Percentiles rank a stretch among this genome's conserved stretches.
phyloP scores from a whole-genome alignment of 148 eudicot genomes.

The Amaranthus hypochondriacus region DNA sequence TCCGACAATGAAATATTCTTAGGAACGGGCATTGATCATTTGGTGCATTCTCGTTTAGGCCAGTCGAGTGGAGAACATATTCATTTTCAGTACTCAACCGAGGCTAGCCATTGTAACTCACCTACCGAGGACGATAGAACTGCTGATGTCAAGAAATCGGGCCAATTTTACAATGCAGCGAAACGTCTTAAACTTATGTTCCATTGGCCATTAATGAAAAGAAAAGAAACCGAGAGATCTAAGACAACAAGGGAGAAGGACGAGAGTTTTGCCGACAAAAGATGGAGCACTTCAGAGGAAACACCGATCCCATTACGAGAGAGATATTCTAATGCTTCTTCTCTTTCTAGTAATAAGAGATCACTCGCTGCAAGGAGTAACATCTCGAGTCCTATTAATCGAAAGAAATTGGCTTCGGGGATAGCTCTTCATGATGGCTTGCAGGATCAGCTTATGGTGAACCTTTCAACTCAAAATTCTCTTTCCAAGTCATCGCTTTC shows the following conservation, averaged over 20 bases:
- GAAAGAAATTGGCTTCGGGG: constrained; percentile 75
- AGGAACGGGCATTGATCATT: constrained; percentile 47
- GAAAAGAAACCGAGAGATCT: constrained; percentile 25
- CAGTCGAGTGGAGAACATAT: constrained; percentile 19
- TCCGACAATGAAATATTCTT: constrained; percentile 64
- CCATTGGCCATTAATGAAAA: constrained; percentile 57
- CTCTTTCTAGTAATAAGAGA: constrained; percentile 59
- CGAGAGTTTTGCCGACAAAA: constrained; percentile 25
- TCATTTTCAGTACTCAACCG: constrained; percentile 32
- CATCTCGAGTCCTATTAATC: constrained; percentile 68
- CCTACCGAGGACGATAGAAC: constrained; percentile 23
- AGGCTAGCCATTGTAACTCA: constrained; percentile 35
- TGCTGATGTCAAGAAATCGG: constrained; percentile 30
- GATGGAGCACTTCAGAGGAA: constrained; percentile 32
- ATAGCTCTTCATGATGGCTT: constrained; percentile 39
- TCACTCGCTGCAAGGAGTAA: constrained; percentile 72
- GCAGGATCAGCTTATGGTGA: constrained; percentile 44
- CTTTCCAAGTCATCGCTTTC: constrained; percentile 57
- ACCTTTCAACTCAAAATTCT: constrained; percentile 36
- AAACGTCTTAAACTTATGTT: constrained; percentile 54
- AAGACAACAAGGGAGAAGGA: constrained; percentile 34
- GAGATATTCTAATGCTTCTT: constrained; percentile 46
- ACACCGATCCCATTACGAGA: constrained; percentile 60
- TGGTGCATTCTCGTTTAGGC: constrained; percentile 23
- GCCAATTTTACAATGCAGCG: constrained; percentile 39